These are phyloP conservation scores for Exobasidium cylindrosporum DNA, from an alignment of 1,284 basidiomycete genomes.

Conservation along the genomic window DNA sequence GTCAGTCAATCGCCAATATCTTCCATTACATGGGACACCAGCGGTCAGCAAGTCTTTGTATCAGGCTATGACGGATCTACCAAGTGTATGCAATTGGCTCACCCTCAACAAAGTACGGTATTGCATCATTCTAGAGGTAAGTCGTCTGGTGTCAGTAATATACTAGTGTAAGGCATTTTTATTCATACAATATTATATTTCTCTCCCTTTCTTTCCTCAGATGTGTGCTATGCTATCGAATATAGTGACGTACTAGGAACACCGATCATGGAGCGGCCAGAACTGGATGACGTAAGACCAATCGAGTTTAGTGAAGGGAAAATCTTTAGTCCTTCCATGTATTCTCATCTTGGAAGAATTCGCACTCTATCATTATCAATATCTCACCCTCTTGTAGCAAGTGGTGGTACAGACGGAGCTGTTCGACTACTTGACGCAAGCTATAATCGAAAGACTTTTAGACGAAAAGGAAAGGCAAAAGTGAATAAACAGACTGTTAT, in stretches of 20 bases:
- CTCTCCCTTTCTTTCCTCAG: neutral
- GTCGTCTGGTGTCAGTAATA: too few species aligned
- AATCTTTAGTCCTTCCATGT: neutral
- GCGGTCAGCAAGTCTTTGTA: neutral
- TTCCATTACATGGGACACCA: neutral
- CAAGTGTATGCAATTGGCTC: neutral
- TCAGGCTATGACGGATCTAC: neutral
- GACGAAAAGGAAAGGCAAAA: neutral
- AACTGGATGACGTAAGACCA: conserved; percentile 78
- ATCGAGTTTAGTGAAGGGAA: conserved; percentile 65
- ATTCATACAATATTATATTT: too few species aligned
- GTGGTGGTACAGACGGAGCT: conserved; percentile 1
- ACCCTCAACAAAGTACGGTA: neutral
- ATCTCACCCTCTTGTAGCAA: conserved; percentile 4
- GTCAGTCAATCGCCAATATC: neutral
- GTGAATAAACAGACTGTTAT: neutral
- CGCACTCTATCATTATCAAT: neutral
- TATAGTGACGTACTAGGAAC: neutral
- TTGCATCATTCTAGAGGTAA: neutral
- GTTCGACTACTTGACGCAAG: conserved; percentile 2
- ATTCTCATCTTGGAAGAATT: conserved; percentile 4
- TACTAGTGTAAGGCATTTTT: too few species aligned
- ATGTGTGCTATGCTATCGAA: conserved; percentile 1
- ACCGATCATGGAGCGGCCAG: conserved; percentile 60
- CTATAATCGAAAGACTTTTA: neutral